Evolutionary conservation across 805 yeast genomes (phyloP).

Genomic region (Saturnispora diversa): DNA sequence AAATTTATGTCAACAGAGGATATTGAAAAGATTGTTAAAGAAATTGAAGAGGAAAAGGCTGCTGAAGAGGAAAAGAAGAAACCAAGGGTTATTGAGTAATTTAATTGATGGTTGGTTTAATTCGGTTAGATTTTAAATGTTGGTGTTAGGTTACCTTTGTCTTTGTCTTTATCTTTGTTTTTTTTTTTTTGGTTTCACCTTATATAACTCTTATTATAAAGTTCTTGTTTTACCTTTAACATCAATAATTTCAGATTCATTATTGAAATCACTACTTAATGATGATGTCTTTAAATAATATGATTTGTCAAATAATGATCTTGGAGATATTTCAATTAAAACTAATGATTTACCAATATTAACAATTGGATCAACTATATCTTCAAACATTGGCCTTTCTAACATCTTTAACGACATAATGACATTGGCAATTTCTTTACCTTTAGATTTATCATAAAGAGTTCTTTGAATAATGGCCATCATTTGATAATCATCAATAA

Average conservation of each 20-base stretch:
- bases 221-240: slow-evolving; percentile 26
- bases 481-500: slow-evolving; percentile 21
- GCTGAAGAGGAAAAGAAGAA: slow-evolving; percentile 73
- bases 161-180: not conserved
- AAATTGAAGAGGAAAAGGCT: slow-evolving; percentile 81
- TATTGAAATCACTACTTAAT: slow-evolving; percentile 6
- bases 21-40: slow-evolving; percentile 65
- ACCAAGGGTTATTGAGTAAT: slow-evolving; percentile 27
- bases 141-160: not conserved
- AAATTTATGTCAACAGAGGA: slow-evolving; percentile 59
- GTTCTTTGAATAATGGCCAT: slow-evolving; percentile 25
- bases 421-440: slow-evolving; percentile 24
- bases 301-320: slow-evolving; percentile 13
- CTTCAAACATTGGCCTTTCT: slow-evolving; percentile 18
- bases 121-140: slow-evolving; percentile 4
- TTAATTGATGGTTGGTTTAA: slow-evolving; percentile 1
- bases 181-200: too few relatives aligned
- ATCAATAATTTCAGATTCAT: slow-evolving; percentile 20
- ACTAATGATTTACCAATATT: slow-evolving; percentile 20
- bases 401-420: slow-evolving; percentile 18
- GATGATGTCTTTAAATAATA: slow-evolving; percentile 25
- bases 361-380: slow-evolving; percentile 21
- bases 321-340: slow-evolving; percentile 25
- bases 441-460: slow-evolving; percentile 21
- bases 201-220: too few relatives aligned